Conservation (phyloP, 1,284 basidiomycete species). For the Cryptococcus sp. region DNA sequence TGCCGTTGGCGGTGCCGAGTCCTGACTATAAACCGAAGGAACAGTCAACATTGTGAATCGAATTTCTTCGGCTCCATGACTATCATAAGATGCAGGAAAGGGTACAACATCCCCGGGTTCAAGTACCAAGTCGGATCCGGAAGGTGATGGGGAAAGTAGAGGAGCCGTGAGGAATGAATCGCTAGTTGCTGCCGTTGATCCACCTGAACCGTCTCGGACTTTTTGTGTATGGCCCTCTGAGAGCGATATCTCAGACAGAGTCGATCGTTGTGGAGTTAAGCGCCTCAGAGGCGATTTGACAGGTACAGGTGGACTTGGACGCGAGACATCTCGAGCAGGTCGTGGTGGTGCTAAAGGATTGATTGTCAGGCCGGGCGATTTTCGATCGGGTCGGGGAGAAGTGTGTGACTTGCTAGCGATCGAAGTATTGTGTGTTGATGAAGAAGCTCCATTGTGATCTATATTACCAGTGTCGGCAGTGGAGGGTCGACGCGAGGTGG, state of each 20-base stretch:
- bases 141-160: background rate
- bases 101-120: background rate
- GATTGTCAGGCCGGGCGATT: slow-evolving; percentile 27
- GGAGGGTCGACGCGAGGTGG: no score
- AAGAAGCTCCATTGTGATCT: no score
- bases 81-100: background rate
- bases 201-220: slow-evolving; percentile 8
- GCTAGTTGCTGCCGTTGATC: slow-evolving; percentile 8
- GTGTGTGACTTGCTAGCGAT: background rate
- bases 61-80: slow-evolving; percentile 7
- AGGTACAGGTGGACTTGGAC: slow-evolving; percentile 39
- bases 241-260: background rate
- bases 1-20: slow-evolving; percentile 30
- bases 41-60: slow-evolving; percentile 21
- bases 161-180: background rate
- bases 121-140: background rate
- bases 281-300: slow-evolving; percentile 38
- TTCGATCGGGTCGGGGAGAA: slow-evolving; percentile 1
- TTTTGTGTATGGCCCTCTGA: background rate
- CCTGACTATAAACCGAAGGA: slow-evolving; percentile 29
- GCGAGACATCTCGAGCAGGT: background rate
- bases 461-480: no score
- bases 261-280: slow-evolving; percentile 15
- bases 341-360: slow-evolving; percentile 16
- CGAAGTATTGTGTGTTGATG: background rate